Evolutionary conservation across 1,284 basidiomycete genomes (phyloP).

Genomic region (Coriolopsis trogii): DNA sequence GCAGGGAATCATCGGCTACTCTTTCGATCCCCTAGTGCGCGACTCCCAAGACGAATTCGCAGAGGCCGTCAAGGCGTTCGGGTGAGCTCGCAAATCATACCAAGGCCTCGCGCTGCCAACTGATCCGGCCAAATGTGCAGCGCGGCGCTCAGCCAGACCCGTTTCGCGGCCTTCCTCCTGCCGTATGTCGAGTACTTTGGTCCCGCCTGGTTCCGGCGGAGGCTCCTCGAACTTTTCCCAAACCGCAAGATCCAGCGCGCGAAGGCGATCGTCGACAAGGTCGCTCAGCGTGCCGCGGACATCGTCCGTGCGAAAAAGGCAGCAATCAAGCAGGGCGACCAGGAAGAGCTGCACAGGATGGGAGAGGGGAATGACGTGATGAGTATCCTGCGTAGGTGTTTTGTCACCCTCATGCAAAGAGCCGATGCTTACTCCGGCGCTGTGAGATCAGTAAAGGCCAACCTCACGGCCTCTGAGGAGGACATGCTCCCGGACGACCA

Average conservation of each 20-base stretch:
- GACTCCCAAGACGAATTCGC: slow-evolving; percentile 26
- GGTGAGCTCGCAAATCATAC: slow-evolving; percentile 22
- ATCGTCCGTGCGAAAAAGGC: slow-evolving; percentile 26
- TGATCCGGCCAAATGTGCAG: neutral
- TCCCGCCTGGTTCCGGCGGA: slow-evolving; percentile 20
- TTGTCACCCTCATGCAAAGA: too few relatives aligned
- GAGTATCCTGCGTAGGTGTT: slow-evolving; percentile 30
- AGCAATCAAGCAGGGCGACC: slow-evolving; percentile 26
- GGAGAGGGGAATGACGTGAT: slow-evolving; percentile 34
- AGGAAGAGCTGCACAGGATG: slow-evolving; percentile 25
- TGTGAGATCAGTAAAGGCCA: slow-evolving; percentile 20
- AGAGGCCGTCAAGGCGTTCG: slow-evolving; percentile 32
- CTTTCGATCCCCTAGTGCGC: slow-evolving; percentile 35
- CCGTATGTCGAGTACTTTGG: slow-evolving; percentile 13
- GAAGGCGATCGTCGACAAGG: slow-evolving; percentile 15
- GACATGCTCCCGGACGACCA: slow-evolving; percentile 30
- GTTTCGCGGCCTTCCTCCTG: too few relatives aligned
- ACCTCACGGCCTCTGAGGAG: slow-evolving; percentile 20
- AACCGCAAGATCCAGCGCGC: slow-evolving; percentile 14
- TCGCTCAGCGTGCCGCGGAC: slow-evolving; percentile 15
- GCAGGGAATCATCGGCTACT: slow-evolving; percentile 38
- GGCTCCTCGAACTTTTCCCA: slow-evolving; percentile 21
- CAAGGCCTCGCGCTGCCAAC: neutral
- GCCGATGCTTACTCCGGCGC: too few relatives aligned
- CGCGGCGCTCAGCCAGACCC: neutral